These are phyloP conservation scores for Elasticomyces elasticus DNA, from an alignment of 495 filamentous ascomycete genomes.

Conservation along the genomic window DNA sequence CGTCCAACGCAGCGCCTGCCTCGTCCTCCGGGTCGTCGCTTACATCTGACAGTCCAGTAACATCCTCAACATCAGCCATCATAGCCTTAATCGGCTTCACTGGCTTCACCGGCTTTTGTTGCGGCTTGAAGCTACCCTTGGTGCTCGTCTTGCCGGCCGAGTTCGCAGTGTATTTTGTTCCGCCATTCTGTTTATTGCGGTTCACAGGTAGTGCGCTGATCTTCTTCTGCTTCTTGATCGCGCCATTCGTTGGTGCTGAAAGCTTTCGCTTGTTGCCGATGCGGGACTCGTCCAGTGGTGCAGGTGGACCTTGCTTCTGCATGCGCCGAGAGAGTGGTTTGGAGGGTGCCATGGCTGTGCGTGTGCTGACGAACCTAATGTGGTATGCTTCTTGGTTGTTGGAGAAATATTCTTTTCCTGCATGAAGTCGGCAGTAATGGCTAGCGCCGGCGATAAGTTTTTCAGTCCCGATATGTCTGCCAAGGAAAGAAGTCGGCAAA, in stretches of 20 bases:
- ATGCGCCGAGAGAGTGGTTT: constrained; percentile 64
- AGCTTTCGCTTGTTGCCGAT: constrained; percentile 70
- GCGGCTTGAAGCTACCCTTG: constrained; percentile 28
- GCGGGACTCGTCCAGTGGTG: constrained; percentile 68
- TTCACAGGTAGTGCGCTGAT: constrained; percentile 32
- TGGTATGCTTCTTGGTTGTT: too few relatives aligned
- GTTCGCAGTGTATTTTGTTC: constrained; percentile 24
- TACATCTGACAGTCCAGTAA: constrained; percentile 33
- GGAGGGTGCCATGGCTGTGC: constrained; percentile 6
- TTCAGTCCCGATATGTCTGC: too few relatives aligned
- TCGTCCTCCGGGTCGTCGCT: constrained; percentile 21
- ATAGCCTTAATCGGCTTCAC: not conserved
- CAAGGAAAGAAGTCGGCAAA: too few relatives aligned
- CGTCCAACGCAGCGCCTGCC: constrained; percentile 35
- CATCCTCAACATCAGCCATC: constrained; percentile 11
- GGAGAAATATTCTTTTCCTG: too few relatives aligned
- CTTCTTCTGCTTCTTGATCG: constrained; percentile 61
- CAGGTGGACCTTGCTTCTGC: constrained; percentile 87
- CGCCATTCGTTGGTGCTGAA: constrained; percentile 29
- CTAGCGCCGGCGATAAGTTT: too few relatives aligned
- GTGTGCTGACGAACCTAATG: too few relatives aligned
- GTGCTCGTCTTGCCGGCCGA: constrained; percentile 26
- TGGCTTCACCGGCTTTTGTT: not conserved
- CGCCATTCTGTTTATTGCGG: constrained; percentile 34
- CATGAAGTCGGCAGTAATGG: too few relatives aligned